phyloP scores from a whole-genome alignment of 73 alveolate species.

The Paramecium tetraurelia region DNA sequence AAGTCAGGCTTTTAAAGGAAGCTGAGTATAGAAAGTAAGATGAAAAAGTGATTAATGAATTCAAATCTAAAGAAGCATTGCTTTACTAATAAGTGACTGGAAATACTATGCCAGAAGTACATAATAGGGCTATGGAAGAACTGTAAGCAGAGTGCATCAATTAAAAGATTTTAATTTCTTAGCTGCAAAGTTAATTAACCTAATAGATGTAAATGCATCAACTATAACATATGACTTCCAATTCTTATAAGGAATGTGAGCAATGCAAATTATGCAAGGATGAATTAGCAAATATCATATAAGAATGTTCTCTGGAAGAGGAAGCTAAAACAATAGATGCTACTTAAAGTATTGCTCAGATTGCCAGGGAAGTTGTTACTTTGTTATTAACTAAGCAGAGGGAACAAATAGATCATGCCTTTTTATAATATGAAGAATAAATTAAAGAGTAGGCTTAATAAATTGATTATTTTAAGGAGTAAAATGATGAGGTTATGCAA shows the following conservation, averaged over 20 bases:
- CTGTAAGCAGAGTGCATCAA: neutral
- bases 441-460: neutral
- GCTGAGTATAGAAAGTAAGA: slow-evolving; percentile 10
- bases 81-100: neutral
- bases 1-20: neutral
- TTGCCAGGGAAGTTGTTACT: slow-evolving; percentile 24
- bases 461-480: slow-evolving; percentile 19
- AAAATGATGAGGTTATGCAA: neutral
- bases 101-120: neutral
- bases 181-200: neutral
- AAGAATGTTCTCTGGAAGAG: slow-evolving; percentile 21
- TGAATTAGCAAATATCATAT: neutral
- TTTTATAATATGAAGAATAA: neutral
- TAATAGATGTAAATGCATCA: neutral
- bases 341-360: neutral
- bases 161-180: neutral
- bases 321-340: neutral
- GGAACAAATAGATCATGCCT: neutral
- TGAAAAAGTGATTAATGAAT: neutral
- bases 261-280: neutral
- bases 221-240: neutral
- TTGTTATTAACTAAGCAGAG: neutral
- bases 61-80: neutral
- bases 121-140: neutral
- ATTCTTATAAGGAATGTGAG: neutral